Conservation (phyloP, 2,329 filamentous ascomycete species). For the Nothophoma quercina region DNA sequence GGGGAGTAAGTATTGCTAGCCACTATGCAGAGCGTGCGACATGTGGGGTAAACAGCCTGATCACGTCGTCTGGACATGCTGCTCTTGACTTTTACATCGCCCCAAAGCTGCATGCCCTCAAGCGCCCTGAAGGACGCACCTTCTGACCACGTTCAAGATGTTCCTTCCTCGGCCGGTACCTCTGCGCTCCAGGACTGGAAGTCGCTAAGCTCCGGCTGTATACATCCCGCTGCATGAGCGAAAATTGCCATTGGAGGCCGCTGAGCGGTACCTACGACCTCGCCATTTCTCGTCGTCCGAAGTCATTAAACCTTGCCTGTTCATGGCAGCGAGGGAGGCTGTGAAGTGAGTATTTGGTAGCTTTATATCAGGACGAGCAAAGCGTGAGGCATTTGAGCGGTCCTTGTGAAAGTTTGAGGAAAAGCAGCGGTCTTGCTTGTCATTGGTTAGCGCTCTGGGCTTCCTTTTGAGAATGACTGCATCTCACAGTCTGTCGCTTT, state of each 20-base stretch:
- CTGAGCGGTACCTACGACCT: constrained; percentile 2
- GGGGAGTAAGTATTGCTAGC: background rate
- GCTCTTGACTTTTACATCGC: background rate
- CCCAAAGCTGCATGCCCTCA: constrained; percentile 1
- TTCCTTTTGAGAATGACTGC: constrained; percentile 14
- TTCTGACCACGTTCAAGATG: constrained; percentile 8
- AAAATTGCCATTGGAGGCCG: constrained; percentile 14
- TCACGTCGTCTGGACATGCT: background rate
- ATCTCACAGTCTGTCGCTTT: constrained; percentile 1
- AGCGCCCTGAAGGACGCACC: constrained; percentile 10
- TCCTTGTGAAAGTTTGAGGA: background rate
- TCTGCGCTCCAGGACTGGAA: constrained; percentile 10
- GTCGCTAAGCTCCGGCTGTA: constrained; percentile 12
- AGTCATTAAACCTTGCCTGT: background rate
- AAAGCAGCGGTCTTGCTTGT: constrained; percentile 13
- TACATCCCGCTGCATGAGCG: constrained; percentile 7
- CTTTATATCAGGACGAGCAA: constrained; percentile 9
- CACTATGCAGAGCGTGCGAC: background rate
- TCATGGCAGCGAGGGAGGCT: constrained; percentile 1
- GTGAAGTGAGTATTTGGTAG: constrained; percentile 8
- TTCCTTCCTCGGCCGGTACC: constrained; percentile 1
- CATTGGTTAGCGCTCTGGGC: constrained; percentile 7
- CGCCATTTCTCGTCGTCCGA: constrained; percentile 2
- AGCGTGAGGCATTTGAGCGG: constrained; percentile 4
- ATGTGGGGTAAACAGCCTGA: background rate